phyloP scores from a whole-genome alignment of 768 basidiomycete species.

The Tephrocybe sp. region DNA sequence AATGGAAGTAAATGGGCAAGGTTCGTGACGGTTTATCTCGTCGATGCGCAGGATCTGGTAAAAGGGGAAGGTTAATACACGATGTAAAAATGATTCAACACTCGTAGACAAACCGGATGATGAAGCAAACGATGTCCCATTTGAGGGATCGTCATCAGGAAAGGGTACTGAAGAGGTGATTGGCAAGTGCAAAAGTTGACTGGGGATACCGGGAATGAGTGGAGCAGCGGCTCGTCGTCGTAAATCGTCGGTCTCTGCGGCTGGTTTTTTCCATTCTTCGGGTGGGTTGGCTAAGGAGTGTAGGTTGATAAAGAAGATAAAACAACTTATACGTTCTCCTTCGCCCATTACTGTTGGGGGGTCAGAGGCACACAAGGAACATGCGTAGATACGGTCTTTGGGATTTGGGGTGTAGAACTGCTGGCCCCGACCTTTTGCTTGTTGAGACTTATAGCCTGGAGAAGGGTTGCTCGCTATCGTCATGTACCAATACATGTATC shows the following conservation, averaged over 20 bases:
- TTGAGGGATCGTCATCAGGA: no score
- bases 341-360: slow-evolving; percentile 27
- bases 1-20: slow-evolving; percentile 21
- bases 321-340: slow-evolving; percentile 39
- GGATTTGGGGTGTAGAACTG: slow-evolving; percentile 43
- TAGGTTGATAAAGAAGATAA: slow-evolving; percentile 48
- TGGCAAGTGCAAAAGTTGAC: background rate
- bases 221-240: background rate
- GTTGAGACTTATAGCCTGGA: slow-evolving; percentile 36
- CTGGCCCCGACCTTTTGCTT: slow-evolving; percentile 15
- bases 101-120: background rate
- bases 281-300: slow-evolving; percentile 33
- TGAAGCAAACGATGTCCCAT: no score
- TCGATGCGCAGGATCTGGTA: background rate
- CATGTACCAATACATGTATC: slow-evolving; percentile 51
- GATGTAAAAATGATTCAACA: no score
- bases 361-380: slow-evolving; percentile 45
- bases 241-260: background rate
- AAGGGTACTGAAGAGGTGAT: background rate
- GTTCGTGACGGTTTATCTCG: background rate
- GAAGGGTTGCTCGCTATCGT: slow-evolving; percentile 51
- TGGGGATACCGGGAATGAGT: background rate
- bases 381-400: slow-evolving; percentile 49
- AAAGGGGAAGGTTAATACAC: background rate
- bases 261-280: slow-evolving; percentile 13